Evolutionary conservation across 257 asterid species (phyloP).

Genomic region (Solanum boliviense): DNA sequence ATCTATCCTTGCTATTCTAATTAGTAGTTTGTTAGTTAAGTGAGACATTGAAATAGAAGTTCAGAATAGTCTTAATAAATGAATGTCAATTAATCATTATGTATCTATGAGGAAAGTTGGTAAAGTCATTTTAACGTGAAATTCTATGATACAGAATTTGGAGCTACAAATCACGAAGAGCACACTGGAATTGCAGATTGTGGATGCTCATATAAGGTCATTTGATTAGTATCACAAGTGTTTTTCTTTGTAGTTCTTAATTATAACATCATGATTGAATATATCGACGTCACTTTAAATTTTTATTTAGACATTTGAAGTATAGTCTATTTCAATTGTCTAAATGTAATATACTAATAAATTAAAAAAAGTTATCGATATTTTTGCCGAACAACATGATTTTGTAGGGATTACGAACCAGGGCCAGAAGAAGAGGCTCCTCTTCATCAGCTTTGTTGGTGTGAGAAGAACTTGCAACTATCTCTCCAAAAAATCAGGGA

Average conservation of each 20-base stretch:
- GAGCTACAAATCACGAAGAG: conserved; percentile 40
- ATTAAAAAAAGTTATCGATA: neutral
- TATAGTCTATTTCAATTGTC: neutral
- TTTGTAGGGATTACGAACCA: conserved; percentile 41
- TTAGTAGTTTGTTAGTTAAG: neutral
- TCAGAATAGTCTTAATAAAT: neutral
- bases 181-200: conserved; percentile 24
- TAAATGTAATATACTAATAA: too few relatives aligned
- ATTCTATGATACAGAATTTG: conserved; percentile 24
- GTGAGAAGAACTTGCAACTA: conserved; percentile 36
- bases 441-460: conserved; percentile 45
- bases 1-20: neutral
- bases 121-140: neutral
- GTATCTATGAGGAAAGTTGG: neutral
- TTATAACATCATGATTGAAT: neutral
- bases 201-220: conserved; percentile 46
- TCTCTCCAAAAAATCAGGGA: conserved; percentile 20
- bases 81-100: neutral
- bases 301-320: neutral
- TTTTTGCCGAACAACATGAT: neutral
- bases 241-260: neutral
- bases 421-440: conserved; percentile 31
- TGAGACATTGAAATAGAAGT: neutral
- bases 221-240: neutral
- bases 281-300: neutral